Base-by-base conservation (phyloP, 2,329 filamentous ascomycete genomes). In the Dactylellina leptospora region DNA sequence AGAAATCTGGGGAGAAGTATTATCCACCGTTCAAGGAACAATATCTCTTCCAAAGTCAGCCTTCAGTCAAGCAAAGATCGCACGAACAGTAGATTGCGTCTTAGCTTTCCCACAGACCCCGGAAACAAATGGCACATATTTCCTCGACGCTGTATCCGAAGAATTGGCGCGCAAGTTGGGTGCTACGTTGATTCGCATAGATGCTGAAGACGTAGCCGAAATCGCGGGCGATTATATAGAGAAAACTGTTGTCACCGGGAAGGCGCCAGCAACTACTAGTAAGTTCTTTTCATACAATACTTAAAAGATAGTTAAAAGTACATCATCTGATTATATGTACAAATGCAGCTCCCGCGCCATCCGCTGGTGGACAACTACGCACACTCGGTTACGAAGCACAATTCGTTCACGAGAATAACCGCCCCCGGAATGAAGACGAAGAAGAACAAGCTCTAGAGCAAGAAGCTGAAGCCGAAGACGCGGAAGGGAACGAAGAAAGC, bases 161-260 rank as follows among this genome's bases (percentile, higher is more conserved):
- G 83, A 86, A 54, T 81, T 89, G 44, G 89, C 90, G 0, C 81
- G 81, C 10, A 83, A 86, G 30, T 81, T 90, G 4, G 81, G 81
- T 4, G 88, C 90, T 2, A 87, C 93, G 74, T 77, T 93, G 2
- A 80, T 95, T 28, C 84, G 85, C 18, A 78, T 96, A 9, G 85
- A 88, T 76, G 86, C 90, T 0, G 85, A 88, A 73, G 88, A 90
- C 76, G 80, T 96, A 58, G 89, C 89, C 2, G 84, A 88, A 53
- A 81, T 95, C 23, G 83, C 88, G 0, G 89, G 88, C 1, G 83
- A 86, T 44, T 91, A 92, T 76, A 80, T 93, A 8, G 89, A 71
- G 11, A 71, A 58, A 4, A 38, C 66, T 88, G 3, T 87, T 90
- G 76, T 83, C 84, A 71, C 72, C 81, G n/a, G 81, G 25, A 70